Evolutionary conservation across 306 rosid species (phyloP), one percentile per base, ranked within the genome.

Genomic region (Oxytropis ochrocephala): DNA sequence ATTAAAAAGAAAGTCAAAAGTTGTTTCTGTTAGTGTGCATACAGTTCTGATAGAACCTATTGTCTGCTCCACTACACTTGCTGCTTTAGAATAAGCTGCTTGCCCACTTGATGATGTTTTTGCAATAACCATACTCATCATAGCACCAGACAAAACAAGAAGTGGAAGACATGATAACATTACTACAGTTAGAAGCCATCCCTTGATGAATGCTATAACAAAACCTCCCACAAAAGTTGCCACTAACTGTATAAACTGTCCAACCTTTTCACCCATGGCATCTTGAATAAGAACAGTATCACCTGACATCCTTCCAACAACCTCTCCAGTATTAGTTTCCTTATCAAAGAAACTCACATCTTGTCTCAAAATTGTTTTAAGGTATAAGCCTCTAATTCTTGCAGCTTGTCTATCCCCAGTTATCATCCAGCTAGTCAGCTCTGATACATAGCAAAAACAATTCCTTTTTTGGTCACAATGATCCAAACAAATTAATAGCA

Each of bases 241-340:
- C 33, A 81, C 14, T 18, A 83, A 69, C 83, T 89, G 96, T 69
- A 86, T 51, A 64, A 88, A 88, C 65, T 70, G 88, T 43, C 96
- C 96, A 1, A 89, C 96, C 91, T 92, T 92, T 73, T 92, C 98
- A 0, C 95, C 98, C 95, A 84, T 81, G 67, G 98, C 96, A 24
- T 84, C 96, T 84, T 89, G 98, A 65, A 92, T 89, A 58, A 87
- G 92, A 47, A 92, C 89, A 17, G 96, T 89, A 36, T 89, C 96
- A 2, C 96, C 98, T 7, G 96, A 87, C 98, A 92, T 92, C 73
- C 96, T 84, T 69, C 80, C 95, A 16, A 92, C 70, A 66, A 92
- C 86, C 79, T 89, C 96, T 5, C 98, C 98, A 0, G 96, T 79
- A 35, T 75, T 92, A 0, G 92, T 75, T 80, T 92, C 90, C 78